phyloP scores from a whole-genome alignment of 176 grass and related monocot species.

The Triticum aestivum region IWGSC_CS_RefSeq_v2.1 NC_057798.1:812717707-812718206 shows the following conservation, averaged over 20 bases:
- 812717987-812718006: constrained; percentile 48
- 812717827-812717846: too few species aligned
- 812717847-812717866: too few species aligned
- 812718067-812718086: constrained; percentile 76
- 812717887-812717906: too few species aligned
- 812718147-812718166: not conserved
- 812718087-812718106: constrained; percentile 57
- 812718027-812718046: constrained; percentile 39
- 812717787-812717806: too few species aligned
- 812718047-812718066: constrained; percentile 43
- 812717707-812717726: too few species aligned
- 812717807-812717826: too few species aligned
- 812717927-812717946: not conserved
- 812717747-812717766: too few species aligned
- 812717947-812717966: not conserved
- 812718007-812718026: constrained; percentile 48
- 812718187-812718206: not conserved
- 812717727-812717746: too few species aligned
- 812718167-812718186: not conserved
- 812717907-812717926: not conserved
- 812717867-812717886: too few species aligned
- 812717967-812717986: constrained; percentile 32
- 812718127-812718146: not conserved
- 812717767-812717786: too few species aligned
- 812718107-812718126: constrained; percentile 56